Base-by-base conservation (phyloP, 345 rosid genomes). In the Euclidium syriacum region DNA sequence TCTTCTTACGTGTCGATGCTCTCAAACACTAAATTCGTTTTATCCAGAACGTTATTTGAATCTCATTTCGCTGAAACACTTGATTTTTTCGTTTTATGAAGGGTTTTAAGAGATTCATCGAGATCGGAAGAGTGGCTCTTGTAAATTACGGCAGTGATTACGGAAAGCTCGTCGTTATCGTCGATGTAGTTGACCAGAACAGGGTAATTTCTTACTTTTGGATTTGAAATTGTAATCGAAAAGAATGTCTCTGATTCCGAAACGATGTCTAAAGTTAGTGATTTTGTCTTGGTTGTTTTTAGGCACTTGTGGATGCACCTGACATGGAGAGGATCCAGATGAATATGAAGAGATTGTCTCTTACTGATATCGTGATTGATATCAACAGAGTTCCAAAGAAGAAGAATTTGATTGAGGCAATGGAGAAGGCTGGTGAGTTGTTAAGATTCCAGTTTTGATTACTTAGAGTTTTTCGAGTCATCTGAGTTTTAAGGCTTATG, bases 91-190 rank as follows among this genome's bases (percentile, higher is more conserved):
- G 58, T 0, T 46, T 15, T 33, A 15, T 67, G 52, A 44, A 90
- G 97, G 85, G 88, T 19, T 90, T 90, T 83, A 87, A 90, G 83
- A 83, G 97, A 67, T 87, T 74, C 72, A 92, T 90, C 5, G 97
- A 90, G 92, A 90, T 90, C 55, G 97, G 95, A 16, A 75, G 95
- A 62, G 97, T 87, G 6, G 95, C 92, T 4, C 85, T 90, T 2
- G 83, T 90, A 67, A 90, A 87, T 83, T 90, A 90, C 64, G 92
- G 97, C 3, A 77, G 82, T 59, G 97, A 90, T 14, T 90, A 85
- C 24, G 91, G 95, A 7, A 83, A 70, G 80, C 88, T 90, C 33
- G 95, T 90, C 1, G 97, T 90, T 38, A 85, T 90, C 69, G 97
- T 90, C 58, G 95, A 90, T 68, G 91, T 90, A 25, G 63, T 87